Conservation (phyloP, 2,329 filamentous ascomycete genomes). For the Exserohilum turcica region DNA sequence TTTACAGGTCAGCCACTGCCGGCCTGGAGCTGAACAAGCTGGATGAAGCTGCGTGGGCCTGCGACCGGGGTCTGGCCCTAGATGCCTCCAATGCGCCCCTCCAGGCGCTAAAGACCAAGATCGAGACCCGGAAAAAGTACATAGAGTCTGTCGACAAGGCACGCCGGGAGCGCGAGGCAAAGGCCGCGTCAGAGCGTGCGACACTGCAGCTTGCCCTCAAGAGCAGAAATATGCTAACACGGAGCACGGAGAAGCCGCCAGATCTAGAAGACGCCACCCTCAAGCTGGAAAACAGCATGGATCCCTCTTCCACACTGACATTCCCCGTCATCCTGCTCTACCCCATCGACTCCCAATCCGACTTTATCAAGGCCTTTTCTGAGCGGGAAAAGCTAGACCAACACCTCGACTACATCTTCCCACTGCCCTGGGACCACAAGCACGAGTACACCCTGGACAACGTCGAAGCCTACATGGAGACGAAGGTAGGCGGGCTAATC, state of each 20-base stretch:
- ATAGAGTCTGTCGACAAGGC: constrained; percentile 62
- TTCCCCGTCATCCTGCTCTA: constrained; percentile 88
- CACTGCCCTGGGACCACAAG: constrained; percentile 80
- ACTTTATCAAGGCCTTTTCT: constrained; percentile 86
- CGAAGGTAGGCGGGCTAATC: constrained; percentile 74
- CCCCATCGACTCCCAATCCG: constrained; percentile 77
- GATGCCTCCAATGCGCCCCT: constrained; percentile 74
- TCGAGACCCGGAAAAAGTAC: constrained; percentile 62
- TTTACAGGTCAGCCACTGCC: constrained; percentile 81
- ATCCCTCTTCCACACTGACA: constrained; percentile 71
- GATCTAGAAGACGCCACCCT: constrained; percentile 86
- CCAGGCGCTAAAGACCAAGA: constrained; percentile 64
- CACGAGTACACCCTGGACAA: constrained; percentile 66
- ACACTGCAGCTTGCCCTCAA: constrained; percentile 61
- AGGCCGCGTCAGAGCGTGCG: constrained; percentile 60
- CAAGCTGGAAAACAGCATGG: constrained; percentile 71
- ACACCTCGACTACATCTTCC: constrained; percentile 84
- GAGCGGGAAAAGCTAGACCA: constrained; percentile 77
- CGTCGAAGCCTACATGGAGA: constrained; percentile 93
- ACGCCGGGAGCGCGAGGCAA: constrained; percentile 62
- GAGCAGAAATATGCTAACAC: constrained; percentile 71
- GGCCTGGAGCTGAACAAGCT: constrained; percentile 79
- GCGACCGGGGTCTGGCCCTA: constrained; percentile 72
- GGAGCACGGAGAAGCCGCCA: constrained; percentile 72
- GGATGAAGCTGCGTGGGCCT: constrained; percentile 79